Conservation (phyloP, 1,284 basidiomycete genomes). For the Sphagnurus paluster region DNA sequence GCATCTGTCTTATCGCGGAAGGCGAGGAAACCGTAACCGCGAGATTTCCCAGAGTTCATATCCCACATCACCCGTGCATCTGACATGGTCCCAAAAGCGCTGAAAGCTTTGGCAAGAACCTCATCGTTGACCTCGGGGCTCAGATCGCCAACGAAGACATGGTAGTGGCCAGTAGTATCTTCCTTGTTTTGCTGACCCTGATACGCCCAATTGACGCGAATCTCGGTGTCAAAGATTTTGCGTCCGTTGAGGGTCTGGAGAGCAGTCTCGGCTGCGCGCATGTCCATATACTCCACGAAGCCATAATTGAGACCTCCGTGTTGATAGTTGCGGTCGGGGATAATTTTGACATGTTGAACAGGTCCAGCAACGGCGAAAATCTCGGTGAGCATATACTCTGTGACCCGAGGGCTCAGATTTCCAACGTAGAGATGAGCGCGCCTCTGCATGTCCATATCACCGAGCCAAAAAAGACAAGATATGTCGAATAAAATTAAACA, state of each 20-base stretch:
- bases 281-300: constrained; percentile 97
- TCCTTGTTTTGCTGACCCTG: constrained; percentile 96
- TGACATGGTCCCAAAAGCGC: constrained; percentile 90
- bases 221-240: constrained; percentile 97
- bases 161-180: constrained; percentile 93
- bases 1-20: constrained; percentile 97
- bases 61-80: constrained; percentile 99
- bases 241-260: constrained; percentile 95
- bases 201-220: constrained; percentile 97
- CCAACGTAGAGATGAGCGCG: constrained; percentile 97
- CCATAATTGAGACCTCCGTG: constrained; percentile 98
- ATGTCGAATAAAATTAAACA: constrained; percentile 23
- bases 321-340: constrained; percentile 96
- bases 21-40: constrained; percentile 91
- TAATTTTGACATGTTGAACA: constrained; percentile 97
- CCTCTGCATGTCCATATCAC: constrained; percentile 45
- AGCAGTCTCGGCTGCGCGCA: constrained; percentile 96
- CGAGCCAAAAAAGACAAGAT: constrained; percentile 21
- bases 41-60: constrained; percentile 98
- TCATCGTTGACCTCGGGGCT: constrained; percentile 98
- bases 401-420: constrained; percentile 92
- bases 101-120: constrained; percentile 94
- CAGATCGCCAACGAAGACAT: constrained; percentile 98
- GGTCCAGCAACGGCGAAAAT: constrained; percentile 95
- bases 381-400: constrained; percentile 93